Evolutionary conservation across 768 basidiomycete genomes (phyloP), one percentile per base, ranked within the genome.

Genomic region (Boletus rufocinnamomeus): DNA sequence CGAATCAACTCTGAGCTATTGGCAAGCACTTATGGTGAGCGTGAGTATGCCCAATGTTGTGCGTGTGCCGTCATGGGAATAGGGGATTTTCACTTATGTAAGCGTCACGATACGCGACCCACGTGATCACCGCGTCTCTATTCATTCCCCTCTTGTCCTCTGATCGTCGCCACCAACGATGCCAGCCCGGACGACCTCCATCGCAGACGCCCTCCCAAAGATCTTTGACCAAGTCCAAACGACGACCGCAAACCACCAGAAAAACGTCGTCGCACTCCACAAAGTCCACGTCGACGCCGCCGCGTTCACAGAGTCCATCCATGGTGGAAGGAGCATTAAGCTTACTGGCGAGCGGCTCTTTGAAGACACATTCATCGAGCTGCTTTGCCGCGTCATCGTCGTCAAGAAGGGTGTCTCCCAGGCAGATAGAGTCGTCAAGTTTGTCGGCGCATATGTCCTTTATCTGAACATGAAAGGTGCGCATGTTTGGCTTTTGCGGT

Each of bases 221-320:
- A 90, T 94, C 45, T 91, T 95, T 60, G 84, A 89, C 30, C 90
- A 96, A 74, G 89, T 80, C 0, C 92, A 95, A 70, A 75, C 70
- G 8, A 84, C 88, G 0, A 72, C 79, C 16, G 85, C 90, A 75
- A 10, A 92, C 70, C 95, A 98, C 72, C 86, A 88, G 60, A 97
- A 97, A 79, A 96, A 97, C 74, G 77, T 87, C 51, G 87, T 93
- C 43, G 84, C 86, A 0, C 81, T 97, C 4, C 80, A 91, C 77
- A 93, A 93, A 71, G 73, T 95, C 43, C 93, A 95, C 56, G 56
- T 74, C 5, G 80, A 88, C 53, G 87, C 87, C 11, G 84, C 87
- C 7, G 71, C 75, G 0, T 86, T 95, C 50, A 72, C 1, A 3
- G 79, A 87, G 59, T 56, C 76, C 3, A 68, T 82, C n/a, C 75